Conservation (phyloP, 345 rosid species). For the Aquilaria yunnanensis region DNA sequence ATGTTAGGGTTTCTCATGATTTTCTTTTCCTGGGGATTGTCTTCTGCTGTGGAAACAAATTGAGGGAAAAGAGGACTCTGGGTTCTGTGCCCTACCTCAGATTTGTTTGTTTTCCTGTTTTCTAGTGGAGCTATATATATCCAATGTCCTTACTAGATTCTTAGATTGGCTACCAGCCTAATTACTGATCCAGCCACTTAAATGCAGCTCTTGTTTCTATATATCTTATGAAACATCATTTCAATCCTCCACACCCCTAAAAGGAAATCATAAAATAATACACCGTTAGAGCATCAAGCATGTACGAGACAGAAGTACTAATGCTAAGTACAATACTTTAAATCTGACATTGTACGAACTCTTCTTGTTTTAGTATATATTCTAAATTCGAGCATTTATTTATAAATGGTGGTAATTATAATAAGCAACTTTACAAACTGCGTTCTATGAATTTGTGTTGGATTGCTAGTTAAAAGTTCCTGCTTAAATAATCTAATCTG, state of each 20-base stretch:
- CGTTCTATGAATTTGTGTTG: too few relatives aligned
- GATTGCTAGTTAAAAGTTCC: too few relatives aligned
- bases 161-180: constrained; percentile 15
- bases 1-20: constrained; percentile 38
- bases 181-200: constrained; percentile 43
- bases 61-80: not conserved
- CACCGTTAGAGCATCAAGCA: too few relatives aligned
- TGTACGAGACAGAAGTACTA: too few relatives aligned
- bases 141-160: not conserved
- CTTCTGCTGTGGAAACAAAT: constrained; percentile 21
- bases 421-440: too few relatives aligned
- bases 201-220: constrained; percentile 16
- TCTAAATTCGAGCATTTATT: too few relatives aligned
- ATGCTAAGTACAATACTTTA: too few relatives aligned
- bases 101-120: not conserved
- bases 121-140: not conserved
- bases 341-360: too few relatives aligned
- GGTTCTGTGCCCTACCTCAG: constrained; percentile 11
- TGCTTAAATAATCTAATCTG: too few relatives aligned
- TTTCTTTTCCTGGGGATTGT: constrained; percentile 30
- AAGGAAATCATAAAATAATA: too few relatives aligned
- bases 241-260: not conserved
- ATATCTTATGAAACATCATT: constrained; percentile 17
- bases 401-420: too few relatives aligned
- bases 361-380: too few relatives aligned